Evolutionary conservation across 192 early-diverging fungal genomes (phyloP), one percentile per base, ranked within the genome.

Genomic region (Rhizophagus clarus): DNA sequence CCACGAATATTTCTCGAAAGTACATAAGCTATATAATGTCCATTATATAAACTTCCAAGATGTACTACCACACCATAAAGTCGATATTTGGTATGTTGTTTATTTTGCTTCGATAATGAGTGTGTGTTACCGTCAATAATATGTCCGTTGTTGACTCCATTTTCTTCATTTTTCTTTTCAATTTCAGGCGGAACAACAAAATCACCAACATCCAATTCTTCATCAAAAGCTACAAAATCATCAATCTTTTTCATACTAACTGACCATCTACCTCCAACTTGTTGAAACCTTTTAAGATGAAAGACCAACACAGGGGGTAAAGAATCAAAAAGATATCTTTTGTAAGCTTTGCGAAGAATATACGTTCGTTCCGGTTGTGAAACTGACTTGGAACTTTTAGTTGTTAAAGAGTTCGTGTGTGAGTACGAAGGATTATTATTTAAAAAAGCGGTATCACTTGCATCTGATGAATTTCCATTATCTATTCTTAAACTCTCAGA

Each of bases 201-300:
- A 2, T 81, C 77, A 2, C 42, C 63, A 77, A 87, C 80, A 34
- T 87, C 84, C 20, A 87, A 29, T 49, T 81, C 77, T 14, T 82
- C 80, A 0, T 83, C 80, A 32, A 87, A 81, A n/a, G 74, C 78
- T 26, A 87, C 82, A 28, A 79, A 77, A 40, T 84, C 82, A 26
- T 87, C 82, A 2, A 87, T 80, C 37, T 87, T 87, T 26, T 61
- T 84, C 77, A 83, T 86, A 66, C 26, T 61, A 4, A 79, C n/a
- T 63, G 73, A 77, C 31, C 78, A 76, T 12, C 72, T 40, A 8
- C 80, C 62, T 8, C 69, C 34, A 4, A 83, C 77, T 47, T 87
- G 86, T 70, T 84, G 80, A 64, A 87, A 87, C 45, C 86, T 76
- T 62, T 87, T 87, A 20, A 87, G 56, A 37, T 87, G 86, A 22